These are phyloP conservation scores for Orychophragmus violaceus DNA, from an alignment of 345 rosid species.

Conservation along the genomic window DNA sequence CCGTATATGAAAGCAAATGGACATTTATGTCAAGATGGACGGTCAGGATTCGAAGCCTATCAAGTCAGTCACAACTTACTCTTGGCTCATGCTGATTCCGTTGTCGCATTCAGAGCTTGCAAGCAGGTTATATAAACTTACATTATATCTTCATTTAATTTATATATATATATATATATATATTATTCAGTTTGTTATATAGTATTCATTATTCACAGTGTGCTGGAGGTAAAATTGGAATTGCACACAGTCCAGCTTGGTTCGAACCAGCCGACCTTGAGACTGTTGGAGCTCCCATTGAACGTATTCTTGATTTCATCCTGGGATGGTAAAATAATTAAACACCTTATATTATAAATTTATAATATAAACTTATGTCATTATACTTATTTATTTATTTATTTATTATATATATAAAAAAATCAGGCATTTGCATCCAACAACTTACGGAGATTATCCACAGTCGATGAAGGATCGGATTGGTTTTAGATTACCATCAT, in stretches of 20 bases:
- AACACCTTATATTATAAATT: background rate
- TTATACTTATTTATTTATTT: too few relatives aligned
- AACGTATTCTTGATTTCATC: slow-evolving; percentile 30
- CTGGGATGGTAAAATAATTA: slow-evolving; percentile 25
- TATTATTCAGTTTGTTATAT: too few relatives aligned
- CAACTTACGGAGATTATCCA: slow-evolving; percentile 48
- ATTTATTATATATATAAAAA: background rate
- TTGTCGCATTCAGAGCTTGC: slow-evolving; percentile 18
- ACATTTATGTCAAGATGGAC: slow-evolving; percentile 26
- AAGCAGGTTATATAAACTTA: slow-evolving; percentile 9
- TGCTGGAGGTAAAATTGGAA: slow-evolving; percentile 29
- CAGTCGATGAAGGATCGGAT: slow-evolving; percentile 34
- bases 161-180: too few relatives aligned
- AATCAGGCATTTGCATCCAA: slow-evolving; percentile 39
- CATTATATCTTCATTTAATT: background rate
- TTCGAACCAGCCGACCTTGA: slow-evolving; percentile 25
- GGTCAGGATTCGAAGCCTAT: slow-evolving; percentile 32
- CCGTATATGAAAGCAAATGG: background rate
- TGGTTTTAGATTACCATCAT: slow-evolving; percentile 40
- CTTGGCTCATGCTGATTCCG: slow-evolving; percentile 23
- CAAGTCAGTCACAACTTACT: slow-evolving; percentile 30
- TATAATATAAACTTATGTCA: background rate
- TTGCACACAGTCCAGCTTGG: slow-evolving; percentile 34
- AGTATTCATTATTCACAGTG: too few relatives aligned
- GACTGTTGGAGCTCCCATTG: slow-evolving; percentile 13